Conservation (phyloP, 768 basidiomycete genomes). For the Suillus clintonianus region DNA sequence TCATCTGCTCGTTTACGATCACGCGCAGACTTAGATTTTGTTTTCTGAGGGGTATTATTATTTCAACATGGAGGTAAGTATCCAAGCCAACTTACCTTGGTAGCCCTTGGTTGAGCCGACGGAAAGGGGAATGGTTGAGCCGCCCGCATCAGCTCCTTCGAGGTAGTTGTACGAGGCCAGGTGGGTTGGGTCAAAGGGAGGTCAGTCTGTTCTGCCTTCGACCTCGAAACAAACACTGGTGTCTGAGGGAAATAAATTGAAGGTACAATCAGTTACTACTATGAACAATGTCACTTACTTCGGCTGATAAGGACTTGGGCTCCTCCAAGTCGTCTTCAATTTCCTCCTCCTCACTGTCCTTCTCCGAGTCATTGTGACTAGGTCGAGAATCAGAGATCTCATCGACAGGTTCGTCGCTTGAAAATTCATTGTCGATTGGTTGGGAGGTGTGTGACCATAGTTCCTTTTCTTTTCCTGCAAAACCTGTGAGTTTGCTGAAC, state of each 20-base stretch:
- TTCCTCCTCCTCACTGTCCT: not conserved
- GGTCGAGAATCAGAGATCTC: not conserved
- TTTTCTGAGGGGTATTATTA: not conserved
- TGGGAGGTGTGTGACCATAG: too few relatives aligned
- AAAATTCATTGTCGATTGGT: not conserved
- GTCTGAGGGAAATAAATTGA: not conserved
- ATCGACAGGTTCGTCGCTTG: not conserved
- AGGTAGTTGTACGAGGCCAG: not conserved
- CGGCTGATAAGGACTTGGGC: too few relatives aligned
- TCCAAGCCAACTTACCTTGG: too few relatives aligned
- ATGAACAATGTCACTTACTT: not conserved
- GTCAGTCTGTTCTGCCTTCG: not conserved
- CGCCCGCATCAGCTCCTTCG: not conserved
- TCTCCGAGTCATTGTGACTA: not conserved
- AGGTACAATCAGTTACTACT: not conserved
- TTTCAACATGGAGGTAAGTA: too few relatives aligned
- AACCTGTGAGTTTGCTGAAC: not conserved
- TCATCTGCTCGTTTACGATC: not conserved
- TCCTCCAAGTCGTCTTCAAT: not conserved
- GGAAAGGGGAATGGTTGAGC: too few relatives aligned
- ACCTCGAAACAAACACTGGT: not conserved
- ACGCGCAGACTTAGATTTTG: not conserved
- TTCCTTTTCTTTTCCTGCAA: not conserved
- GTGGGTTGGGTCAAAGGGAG: not conserved
- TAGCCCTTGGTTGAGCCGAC: not conserved